phyloP scores from a whole-genome alignment of 176 grass and related monocot species.

The Cenchrus americanus region DNA sequence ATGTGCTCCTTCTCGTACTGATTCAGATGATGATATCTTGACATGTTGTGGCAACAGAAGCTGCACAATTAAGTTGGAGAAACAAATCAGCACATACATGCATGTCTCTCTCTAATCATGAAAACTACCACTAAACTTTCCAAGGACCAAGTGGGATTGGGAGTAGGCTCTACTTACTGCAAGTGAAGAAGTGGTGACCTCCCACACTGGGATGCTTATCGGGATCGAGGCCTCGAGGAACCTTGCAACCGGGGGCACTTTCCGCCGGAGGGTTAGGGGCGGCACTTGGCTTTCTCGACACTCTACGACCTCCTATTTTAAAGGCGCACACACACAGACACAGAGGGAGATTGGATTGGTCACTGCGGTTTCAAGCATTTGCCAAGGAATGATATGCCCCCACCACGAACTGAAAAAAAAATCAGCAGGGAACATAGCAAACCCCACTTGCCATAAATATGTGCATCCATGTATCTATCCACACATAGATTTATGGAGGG shows the following conservation, averaged over 20 bases:
- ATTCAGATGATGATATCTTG: slow-evolving; percentile 45
- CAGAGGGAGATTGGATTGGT: slow-evolving; percentile 19
- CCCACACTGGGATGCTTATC: slow-evolving; percentile 33
- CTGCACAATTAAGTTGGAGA: background rate
- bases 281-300: slow-evolving; percentile 41
- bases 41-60: slow-evolving; percentile 33
- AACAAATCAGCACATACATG: background rate
- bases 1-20: slow-evolving; percentile 56
- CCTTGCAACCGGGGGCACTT: slow-evolving; percentile 5
- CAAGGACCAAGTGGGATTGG: background rate
- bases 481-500: slow-evolving; percentile 47
- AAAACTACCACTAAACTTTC: background rate
- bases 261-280: slow-evolving; percentile 1
- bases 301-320: slow-evolving; percentile 41
- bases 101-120: background rate
- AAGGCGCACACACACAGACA: slow-evolving; percentile 14
- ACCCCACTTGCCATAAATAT: slow-evolving; percentile 63
- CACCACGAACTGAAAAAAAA: slow-evolving; percentile 46
- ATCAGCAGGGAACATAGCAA: slow-evolving; percentile 52
- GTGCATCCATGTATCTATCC: slow-evolving; percentile 53
- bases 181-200: background rate
- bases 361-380: slow-evolving; percentile 41
- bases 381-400: slow-evolving; percentile 32
- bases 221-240: slow-evolving; percentile 42
- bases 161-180: slow-evolving; percentile 32